These are phyloP conservation scores for Plasmodium cynomolgi DNA, from an alignment of 169 alveolate genomes.

Conservation along the genomic window DNA sequence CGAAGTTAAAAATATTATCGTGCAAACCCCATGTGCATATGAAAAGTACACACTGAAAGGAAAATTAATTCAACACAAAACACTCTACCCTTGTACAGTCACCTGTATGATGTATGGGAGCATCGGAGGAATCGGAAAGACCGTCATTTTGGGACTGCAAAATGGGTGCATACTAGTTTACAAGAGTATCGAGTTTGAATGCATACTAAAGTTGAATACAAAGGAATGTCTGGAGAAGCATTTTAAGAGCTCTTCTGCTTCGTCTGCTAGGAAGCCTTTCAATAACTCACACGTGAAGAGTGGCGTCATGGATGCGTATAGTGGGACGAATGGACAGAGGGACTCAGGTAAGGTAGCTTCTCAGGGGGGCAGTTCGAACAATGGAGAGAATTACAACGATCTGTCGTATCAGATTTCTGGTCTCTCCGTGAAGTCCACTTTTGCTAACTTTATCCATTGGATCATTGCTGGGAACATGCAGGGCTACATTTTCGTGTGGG, in stretches of 20 bases:
- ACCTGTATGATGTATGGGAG: slow-evolving; percentile 82
- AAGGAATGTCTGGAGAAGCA: slow-evolving; percentile 37
- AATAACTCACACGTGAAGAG: background rate
- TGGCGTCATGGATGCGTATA: background rate
- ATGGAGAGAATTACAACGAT: slow-evolving; percentile 8
- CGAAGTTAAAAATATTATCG: slow-evolving; percentile 12
- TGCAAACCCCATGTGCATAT: slow-evolving; percentile 75
- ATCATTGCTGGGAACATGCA: slow-evolving; percentile 72
- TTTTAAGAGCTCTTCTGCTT: background rate
- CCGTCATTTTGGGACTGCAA: slow-evolving; percentile 81
- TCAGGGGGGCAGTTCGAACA: background rate
- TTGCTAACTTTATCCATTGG: slow-evolving; percentile 77
- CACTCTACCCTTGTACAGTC: slow-evolving; percentile 81
- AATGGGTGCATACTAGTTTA: slow-evolving; percentile 81
- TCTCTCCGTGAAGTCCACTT: slow-evolving; percentile 63
- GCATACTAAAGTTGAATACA: slow-evolving; percentile 81
- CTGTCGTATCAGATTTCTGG: slow-evolving; percentile 73
- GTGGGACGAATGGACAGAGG: background rate
- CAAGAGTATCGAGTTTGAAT: slow-evolving; percentile 78
- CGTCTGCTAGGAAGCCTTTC: background rate
- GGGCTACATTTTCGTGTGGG: slow-evolving; percentile 74
- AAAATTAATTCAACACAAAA: slow-evolving; percentile 79
- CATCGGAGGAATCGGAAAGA: slow-evolving; percentile 84
- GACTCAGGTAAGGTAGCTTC: background rate
- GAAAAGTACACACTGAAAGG: slow-evolving; percentile 64